Base-by-base conservation (phyloP, 306 rosid species). In the Gleditsia sinensis region DNA sequence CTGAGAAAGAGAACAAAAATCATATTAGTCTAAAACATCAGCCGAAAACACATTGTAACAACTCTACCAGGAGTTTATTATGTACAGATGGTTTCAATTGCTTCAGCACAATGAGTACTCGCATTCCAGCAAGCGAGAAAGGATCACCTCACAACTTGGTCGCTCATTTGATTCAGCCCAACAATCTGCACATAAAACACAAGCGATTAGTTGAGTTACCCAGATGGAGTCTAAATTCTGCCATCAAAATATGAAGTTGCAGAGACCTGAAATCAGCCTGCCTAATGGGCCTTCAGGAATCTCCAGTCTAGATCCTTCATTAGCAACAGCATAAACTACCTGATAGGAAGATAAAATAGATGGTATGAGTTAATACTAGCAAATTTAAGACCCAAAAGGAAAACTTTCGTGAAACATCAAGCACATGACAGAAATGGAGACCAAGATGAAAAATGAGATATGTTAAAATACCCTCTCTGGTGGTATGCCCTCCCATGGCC, bases 401-500 rank as follows among this genome's bases (percentile, higher is more conserved):
- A 21, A 23, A 5, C 24, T 46, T 14, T 0, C 37, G 69, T 48
- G 8, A 57, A 11, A 32, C n/a, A 28, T 13, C 12, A 67, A 72
- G 61, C 69, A 4, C 8, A 6, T 24, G 28, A 70, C 1, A 19
- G 25, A 73, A 46, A 28, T 49, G n/a, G 48, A 71, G 32, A 16
- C 24, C 30, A 2, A 54, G 21, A 48, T 13, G 39, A 63, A 39
- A 77, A 67, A 62, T 57, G 25, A 36, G 17, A 17, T 13, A 8
- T 49, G 55, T 55, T 42, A 32, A 21, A 28, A 55, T 86, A 91
- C 99, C 92, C 95, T 86, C 81, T 94, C 94, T 5, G 95, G 91
- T 23, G 93, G 97, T 46, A 90, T 85, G 16, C 97, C 95, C 71
- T 87, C 97, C 99, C 99, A 94, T 24, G 99, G 99, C 76, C 95